Conservation (phyloP, 164 flowering plant genomes). For the Piper betle region DNA sequence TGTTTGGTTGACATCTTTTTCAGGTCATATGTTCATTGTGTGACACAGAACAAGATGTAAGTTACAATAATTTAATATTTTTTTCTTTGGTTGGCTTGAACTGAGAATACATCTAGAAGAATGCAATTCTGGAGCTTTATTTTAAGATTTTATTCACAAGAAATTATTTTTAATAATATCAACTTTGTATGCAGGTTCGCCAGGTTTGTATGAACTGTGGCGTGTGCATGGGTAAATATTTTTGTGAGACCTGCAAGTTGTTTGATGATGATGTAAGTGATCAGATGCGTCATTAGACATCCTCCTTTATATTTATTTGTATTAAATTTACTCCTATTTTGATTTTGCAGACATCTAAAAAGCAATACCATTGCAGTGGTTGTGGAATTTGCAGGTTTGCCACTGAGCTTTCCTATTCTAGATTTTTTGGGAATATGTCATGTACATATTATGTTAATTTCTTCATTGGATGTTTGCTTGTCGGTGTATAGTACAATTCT, state of each 20-base stretch:
- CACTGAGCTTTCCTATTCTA: background rate
- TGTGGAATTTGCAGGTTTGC: slow-evolving; percentile 92
- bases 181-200: slow-evolving; percentile 32
- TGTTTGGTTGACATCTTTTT: background rate
- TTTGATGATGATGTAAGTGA: slow-evolving; percentile 88
- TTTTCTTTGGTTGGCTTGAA: too few relatives aligned
- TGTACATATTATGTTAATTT: background rate
- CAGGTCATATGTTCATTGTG: slow-evolving; percentile 90
- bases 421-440: background rate
- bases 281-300: background rate
- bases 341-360: slow-evolving; percentile 59
- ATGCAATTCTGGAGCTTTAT: too few relatives aligned
- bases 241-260: slow-evolving; percentile 67
- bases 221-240: slow-evolving; percentile 84
- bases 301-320: background rate
- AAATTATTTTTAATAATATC: too few relatives aligned
- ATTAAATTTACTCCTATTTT: background rate
- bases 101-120: too few relatives aligned
- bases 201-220: slow-evolving; percentile 79
- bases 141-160: too few relatives aligned
- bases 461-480: background rate
- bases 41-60: slow-evolving; percentile 79
- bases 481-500: too few relatives aligned
- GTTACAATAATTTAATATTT: background rate
- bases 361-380: slow-evolving; percentile 78